phyloP scores from a whole-genome alignment of 1,284 basidiomycete genomes.

The Ustilago curta region DNA sequence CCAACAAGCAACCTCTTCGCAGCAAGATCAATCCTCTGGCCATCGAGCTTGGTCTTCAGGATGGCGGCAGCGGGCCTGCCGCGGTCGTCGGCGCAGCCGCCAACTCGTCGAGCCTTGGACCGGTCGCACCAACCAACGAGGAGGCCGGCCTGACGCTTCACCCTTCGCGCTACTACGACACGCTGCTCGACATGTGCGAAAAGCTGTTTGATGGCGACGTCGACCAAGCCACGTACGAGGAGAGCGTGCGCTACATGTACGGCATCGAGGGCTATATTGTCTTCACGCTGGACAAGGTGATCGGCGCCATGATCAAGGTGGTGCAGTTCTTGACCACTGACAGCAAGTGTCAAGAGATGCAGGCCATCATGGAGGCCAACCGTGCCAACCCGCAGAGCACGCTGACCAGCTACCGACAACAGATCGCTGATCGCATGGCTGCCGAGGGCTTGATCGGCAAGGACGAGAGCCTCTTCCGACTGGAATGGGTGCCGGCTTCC shows the following conservation, averaged over 20 bases:
- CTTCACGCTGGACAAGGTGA: conserved; percentile 93
- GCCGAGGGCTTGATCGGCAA: conserved; percentile 85
- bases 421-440: conserved; percentile 83
- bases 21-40: conserved; percentile 74
- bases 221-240: conserved; percentile 89
- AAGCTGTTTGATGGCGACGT: conserved; percentile 92
- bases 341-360: conserved; percentile 83
- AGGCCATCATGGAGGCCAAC: conserved; percentile 77
- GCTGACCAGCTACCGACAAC: conserved; percentile 78
- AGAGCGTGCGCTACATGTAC: conserved; percentile 96
- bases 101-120: conserved; percentile 40
- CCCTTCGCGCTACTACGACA: conserved; percentile 80
- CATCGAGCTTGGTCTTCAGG: conserved; percentile 76
- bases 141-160: conserved; percentile 60
- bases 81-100: conserved; percentile 59
- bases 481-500: conserved; percentile 82
- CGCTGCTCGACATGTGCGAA: conserved; percentile 90
- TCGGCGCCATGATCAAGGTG: conserved; percentile 73
- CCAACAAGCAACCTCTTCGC: conserved; percentile 54
- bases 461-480: conserved; percentile 90
- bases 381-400: conserved; percentile 57
- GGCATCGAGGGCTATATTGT: conserved; percentile 91
- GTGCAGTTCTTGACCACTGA: conserved; percentile 83
- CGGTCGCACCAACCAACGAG: conserved; percentile 54
- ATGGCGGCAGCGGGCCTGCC: conserved; percentile 71